These are phyloP conservation scores for Schwanniomyces vanrijiae DNA, from an alignment of 805 yeast genomes.

Conservation along the genomic window DNA sequence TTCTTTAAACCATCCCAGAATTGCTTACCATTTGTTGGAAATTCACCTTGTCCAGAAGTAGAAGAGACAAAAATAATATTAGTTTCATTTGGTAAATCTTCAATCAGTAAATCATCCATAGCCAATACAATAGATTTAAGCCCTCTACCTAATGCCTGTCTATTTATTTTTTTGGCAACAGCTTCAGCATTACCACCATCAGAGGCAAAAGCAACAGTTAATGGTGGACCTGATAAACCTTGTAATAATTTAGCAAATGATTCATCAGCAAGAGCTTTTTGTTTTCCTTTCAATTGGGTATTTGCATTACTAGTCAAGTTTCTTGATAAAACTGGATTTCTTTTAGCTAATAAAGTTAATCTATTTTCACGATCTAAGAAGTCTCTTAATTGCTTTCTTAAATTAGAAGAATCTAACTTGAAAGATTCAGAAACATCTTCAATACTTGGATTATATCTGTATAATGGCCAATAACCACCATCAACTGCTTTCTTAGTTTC, in stretches of 20 bases:
- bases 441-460: constrained; percentile 73
- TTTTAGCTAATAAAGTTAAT: constrained; percentile 69
- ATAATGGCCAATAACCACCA: constrained; percentile 95
- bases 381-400: constrained; percentile 70
- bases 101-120: constrained; percentile 71
- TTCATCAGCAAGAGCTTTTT: constrained; percentile 66
- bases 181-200: constrained; percentile 89
- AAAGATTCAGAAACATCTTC: constrained; percentile 57
- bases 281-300: constrained; percentile 55
- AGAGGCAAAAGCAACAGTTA: constrained; percentile 82
- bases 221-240: constrained; percentile 89
- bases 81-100: constrained; percentile 69
- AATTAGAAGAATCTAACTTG: constrained; percentile 79
- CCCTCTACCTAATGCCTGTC: constrained; percentile 80
- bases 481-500: constrained; percentile 90
- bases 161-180: constrained; percentile 74
- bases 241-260: constrained; percentile 78
- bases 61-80: constrained; percentile 70
- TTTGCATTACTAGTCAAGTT: constrained; percentile 65
- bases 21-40: constrained; percentile 77
- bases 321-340: constrained; percentile 74
- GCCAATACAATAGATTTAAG: constrained; percentile 63
- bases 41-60: constrained; percentile 86
- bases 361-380: constrained; percentile 90
- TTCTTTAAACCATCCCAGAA: constrained; percentile 72